A percentile compares a stretch with the other conserved stretches of the same genome.
Evolutionary conservation across 1,139 yeast genomes (phyloP).

Genomic region (Hyphopichia fennica): DNA sequence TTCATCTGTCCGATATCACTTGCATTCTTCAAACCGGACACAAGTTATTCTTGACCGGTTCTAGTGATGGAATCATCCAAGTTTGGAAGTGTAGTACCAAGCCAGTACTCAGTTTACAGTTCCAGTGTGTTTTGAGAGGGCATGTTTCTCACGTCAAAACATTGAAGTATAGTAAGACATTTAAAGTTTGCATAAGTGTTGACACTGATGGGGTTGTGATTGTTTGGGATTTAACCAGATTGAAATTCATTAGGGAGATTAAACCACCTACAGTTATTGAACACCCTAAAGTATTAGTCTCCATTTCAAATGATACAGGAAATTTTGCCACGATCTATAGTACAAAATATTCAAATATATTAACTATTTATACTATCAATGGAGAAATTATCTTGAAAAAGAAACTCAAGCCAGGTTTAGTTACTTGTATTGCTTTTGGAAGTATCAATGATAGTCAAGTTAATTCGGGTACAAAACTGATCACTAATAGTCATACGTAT

Average conservation of each 20-base stretch:
- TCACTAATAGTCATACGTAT: constrained; percentile 29
- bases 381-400: constrained; percentile 42
- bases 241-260: constrained; percentile 48
- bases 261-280: constrained; percentile 11
- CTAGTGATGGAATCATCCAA: constrained; percentile 55
- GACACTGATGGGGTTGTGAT: constrained; percentile 52
- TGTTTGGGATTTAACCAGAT: constrained; percentile 60
- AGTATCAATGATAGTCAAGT: constrained; percentile 29
- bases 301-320: constrained; percentile 59
- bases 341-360: constrained; percentile 12
- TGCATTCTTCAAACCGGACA: constrained; percentile 36
- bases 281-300: constrained; percentile 23
- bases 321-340: constrained; percentile 40
- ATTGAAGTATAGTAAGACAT: constrained; percentile 49
- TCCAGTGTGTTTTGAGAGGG: constrained; percentile 51
- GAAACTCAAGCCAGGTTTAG: constrained; percentile 14
- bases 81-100: constrained; percentile 49
- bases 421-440: constrained; percentile 32
- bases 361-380: constrained; percentile 52
- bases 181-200: constrained; percentile 50
- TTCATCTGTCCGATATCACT: constrained; percentile 39
- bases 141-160: constrained; percentile 46
- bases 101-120: constrained; percentile 35
- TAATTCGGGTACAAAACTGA: constrained; percentile 21
- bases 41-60: constrained; percentile 50